Evolutionary conservation across 1,139 yeast species (phyloP).

Genomic region (Pichia sp.): DNA sequence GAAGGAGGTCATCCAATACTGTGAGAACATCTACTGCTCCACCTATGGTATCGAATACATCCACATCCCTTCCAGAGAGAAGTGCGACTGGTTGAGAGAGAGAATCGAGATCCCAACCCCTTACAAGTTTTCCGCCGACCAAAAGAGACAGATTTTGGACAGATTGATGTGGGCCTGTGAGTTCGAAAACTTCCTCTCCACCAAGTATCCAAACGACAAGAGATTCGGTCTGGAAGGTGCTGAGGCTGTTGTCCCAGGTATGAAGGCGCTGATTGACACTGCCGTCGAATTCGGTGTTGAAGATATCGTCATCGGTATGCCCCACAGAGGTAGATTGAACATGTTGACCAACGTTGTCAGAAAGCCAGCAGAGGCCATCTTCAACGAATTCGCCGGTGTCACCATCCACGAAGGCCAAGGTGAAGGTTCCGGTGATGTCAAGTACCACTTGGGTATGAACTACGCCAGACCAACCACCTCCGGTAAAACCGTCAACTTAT

Average conservation of each 20-base stretch:
- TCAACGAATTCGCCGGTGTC: constrained; percentile 92
- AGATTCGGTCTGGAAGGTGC: constrained; percentile 99
- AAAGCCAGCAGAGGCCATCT: constrained; percentile 96
- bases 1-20: constrained; percentile 68
- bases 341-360: constrained; percentile 97
- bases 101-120: constrained; percentile 91
- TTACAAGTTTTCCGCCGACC: constrained; percentile 75
- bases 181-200: constrained; percentile 85
- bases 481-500: constrained; percentile 92
- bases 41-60: constrained; percentile 92
- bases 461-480: constrained; percentile 98
- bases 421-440: constrained; percentile 98
- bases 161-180: constrained; percentile 95
- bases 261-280: constrained; percentile 91
- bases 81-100: constrained; percentile 98
- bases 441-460: constrained; percentile 99
- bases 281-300: constrained; percentile 92
- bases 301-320: constrained; percentile 98
- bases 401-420: constrained; percentile 49
- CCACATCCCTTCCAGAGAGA: constrained; percentile 92
- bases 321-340: constrained; percentile 98
- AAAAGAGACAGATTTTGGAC: constrained; percentile 94
- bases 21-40: constrained; percentile 84
- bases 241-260: constrained; percentile 93
- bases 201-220: constrained; percentile 97